Evolutionary conservation across 768 basidiomycete genomes (phyloP).

Genomic region (Lactarius vividus): DNA sequence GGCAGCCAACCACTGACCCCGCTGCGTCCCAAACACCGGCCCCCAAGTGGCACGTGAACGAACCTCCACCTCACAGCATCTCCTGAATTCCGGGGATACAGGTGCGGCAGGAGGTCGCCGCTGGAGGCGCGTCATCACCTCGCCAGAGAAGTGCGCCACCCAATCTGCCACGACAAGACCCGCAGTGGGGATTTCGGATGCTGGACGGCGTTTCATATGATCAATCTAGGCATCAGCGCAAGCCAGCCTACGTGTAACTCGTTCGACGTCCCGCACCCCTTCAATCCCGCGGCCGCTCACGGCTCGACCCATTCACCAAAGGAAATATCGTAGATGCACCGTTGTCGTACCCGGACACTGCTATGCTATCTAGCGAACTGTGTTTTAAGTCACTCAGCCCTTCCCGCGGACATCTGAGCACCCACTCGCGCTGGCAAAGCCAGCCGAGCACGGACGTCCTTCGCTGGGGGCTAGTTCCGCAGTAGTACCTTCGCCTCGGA

Average conservation of each 20-base stretch:
- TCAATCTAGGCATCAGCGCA: conserved; percentile 54
- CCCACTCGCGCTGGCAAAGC: not conserved
- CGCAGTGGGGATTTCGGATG: conserved; percentile 50
- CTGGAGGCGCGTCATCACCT: conserved; percentile 31
- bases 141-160: conserved; percentile 42
- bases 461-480: conserved; percentile 20
- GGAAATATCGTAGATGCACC: conserved; percentile 11
- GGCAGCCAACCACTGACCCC: conserved; percentile 5
- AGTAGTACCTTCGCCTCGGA: conserved; percentile 23
- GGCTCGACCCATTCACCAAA: conserved; percentile 54
- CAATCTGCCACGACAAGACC: conserved; percentile 60
- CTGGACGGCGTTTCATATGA: conserved; percentile 65
- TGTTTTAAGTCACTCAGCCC: conserved; percentile 53
- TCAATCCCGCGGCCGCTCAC: conserved; percentile 42
- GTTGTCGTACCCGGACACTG: conserved; percentile 31
- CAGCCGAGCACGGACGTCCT: conserved; percentile 24
- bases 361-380: conserved; percentile 39
- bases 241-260: conserved; percentile 53
- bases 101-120: conserved; percentile 29
- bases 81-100: not conserved
- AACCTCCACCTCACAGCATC: not conserved
- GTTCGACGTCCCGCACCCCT: conserved; percentile 40
- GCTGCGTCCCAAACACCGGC: not conserved
- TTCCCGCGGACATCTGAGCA: conserved; percentile 29
- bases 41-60: not conserved